Conservation (phyloP, 169 alveolate species). For the Cardiosporidium cionae region DNA sequence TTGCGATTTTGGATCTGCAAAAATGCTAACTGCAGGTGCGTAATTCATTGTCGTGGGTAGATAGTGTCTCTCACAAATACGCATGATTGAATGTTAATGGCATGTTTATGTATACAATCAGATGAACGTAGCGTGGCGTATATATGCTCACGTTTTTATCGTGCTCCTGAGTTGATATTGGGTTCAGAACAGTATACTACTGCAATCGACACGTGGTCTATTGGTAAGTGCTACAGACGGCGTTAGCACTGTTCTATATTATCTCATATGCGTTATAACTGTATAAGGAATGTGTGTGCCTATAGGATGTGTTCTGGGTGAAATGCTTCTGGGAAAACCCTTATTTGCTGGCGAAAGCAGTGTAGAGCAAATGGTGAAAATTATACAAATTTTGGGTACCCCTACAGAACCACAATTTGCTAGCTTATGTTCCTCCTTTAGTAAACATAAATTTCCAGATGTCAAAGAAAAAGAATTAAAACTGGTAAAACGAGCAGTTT, state of each 20-base stretch:
- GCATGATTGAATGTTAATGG: too few species aligned
- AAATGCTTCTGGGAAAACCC: constrained; percentile 87
- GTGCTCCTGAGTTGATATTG: constrained; percentile 98
- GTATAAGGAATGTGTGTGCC: neutral
- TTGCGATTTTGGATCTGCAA: constrained; percentile 98
- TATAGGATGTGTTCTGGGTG: constrained; percentile 93
- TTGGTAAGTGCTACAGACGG: constrained; percentile 47
- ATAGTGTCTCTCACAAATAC: too few species aligned
- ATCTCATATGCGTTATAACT: neutral
- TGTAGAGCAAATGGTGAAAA: constrained; percentile 89
- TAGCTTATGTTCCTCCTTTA: constrained; percentile 88
- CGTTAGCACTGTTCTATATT: neutral
- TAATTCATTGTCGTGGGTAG: too few species aligned
- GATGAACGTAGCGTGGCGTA: constrained; percentile 51
- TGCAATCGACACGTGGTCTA: constrained; percentile 95
- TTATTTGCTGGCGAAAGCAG: constrained; percentile 92
- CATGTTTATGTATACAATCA: too few species aligned
- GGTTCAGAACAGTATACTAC: constrained; percentile 95
- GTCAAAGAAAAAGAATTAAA: constrained; percentile 71
- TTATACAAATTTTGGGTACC: constrained; percentile 85
- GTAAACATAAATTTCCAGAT: constrained; percentile 81
- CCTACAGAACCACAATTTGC: constrained; percentile 83
- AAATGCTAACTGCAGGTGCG: constrained; percentile 81
- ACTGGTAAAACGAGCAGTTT: constrained; percentile 2
- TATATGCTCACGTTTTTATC: constrained; percentile 93